phyloP scores from a whole-genome alignment of 768 basidiomycete species.

The Leccinum longicurvipes region DNA sequence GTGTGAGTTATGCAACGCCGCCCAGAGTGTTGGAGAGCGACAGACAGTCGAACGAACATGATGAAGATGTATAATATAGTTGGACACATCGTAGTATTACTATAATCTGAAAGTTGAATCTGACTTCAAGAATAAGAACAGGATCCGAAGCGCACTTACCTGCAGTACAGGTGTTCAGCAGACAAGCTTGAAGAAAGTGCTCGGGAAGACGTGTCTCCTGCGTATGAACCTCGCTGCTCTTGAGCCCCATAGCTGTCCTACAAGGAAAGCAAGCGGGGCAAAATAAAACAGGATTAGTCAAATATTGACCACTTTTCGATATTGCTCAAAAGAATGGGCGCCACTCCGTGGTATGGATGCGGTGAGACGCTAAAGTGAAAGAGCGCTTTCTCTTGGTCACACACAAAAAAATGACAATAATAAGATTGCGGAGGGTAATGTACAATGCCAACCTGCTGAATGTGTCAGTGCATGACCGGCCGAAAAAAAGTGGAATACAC shows the following conservation, averaged over 20 bases:
- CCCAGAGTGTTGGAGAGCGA: conserved; percentile 97
- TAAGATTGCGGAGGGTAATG: conserved; percentile 33
- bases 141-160: conserved; percentile 14
- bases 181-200: background rate
- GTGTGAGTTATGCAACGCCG: conserved; percentile 65
- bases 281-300: conserved; percentile 36
- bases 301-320: conserved; percentile 36
- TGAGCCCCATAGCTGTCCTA: conserved; percentile 24
- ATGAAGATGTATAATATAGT: conserved; percentile 3
- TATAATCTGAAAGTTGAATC: background rate
- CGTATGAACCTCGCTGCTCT: conserved; percentile 49
- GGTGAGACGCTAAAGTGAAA: conserved; percentile 86
- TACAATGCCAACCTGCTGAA: conserved; percentile 32
- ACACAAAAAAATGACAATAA: conserved; percentile 9
- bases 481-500: conserved; percentile 32
- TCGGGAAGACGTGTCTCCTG: conserved; percentile 37
- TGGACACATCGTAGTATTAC: background rate
- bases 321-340: conserved; percentile 86
- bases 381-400: conserved; percentile 41
- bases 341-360: conserved; percentile 54
- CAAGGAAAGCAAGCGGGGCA: conserved; percentile 36
- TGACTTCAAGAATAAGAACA: background rate
- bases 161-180: background rate
- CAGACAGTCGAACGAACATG: background rate
- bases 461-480: conserved; percentile 12